Evolutionary conservation across 169 alveolate species (phyloP).

Genomic region (Plasmodium billcollinsi): DNA sequence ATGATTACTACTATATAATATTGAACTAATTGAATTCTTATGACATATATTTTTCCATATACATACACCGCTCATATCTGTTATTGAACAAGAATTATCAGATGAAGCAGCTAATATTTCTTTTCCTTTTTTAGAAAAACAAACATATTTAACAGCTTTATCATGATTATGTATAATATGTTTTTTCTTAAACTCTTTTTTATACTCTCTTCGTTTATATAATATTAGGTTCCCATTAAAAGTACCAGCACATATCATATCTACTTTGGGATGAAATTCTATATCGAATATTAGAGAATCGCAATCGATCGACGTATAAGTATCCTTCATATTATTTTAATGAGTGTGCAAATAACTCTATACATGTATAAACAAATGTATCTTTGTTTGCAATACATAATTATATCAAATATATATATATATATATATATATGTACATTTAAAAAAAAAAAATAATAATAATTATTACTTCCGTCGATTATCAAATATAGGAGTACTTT

Average conservation of each 20-base stretch:
- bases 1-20: conserved; percentile 31
- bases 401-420: not conserved
- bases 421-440: not conserved
- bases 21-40: conserved; percentile 22
- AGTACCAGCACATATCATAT: conserved; percentile 54
- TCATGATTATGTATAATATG: conserved; percentile 41
- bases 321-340: conserved; percentile 20
- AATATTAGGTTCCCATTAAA: conserved; percentile 62
- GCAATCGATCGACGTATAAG: conserved; percentile 29
- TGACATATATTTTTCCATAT: conserved; percentile 58
- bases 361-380: not conserved
- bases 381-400: too few species aligned
- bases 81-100: conserved; percentile 45
- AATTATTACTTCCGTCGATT: too few species aligned
- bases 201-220: conserved; percentile 53
- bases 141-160: conserved; percentile 41
- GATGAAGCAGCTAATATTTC: conserved; percentile 59
- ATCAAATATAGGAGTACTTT: too few species aligned
- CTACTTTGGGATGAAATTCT: conserved; percentile 69
- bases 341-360: not conserved
- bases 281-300: conserved; percentile 35
- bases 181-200: conserved; percentile 62
- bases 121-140: conserved; percentile 65
- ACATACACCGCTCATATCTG: conserved; percentile 46
- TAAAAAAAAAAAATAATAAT: too few species aligned